Conservation (phyloP, 441 rosid genomes). For the Macaranga tanarius region DNA sequence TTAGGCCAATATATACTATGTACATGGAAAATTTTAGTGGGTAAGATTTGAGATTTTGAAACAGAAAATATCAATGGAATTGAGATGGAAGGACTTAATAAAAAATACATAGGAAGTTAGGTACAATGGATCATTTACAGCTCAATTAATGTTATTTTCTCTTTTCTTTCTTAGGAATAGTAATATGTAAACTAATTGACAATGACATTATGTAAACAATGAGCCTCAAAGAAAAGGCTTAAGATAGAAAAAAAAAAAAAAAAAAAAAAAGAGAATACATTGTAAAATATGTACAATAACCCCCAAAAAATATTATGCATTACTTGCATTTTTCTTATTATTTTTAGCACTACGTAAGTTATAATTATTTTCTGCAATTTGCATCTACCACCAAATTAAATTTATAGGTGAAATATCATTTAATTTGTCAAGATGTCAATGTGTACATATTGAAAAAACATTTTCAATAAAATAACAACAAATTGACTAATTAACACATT, state of each 20-base stretch:
- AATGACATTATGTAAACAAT: not conserved
- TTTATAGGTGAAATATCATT: no score
- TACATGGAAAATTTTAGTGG: not conserved
- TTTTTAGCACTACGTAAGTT: no score
- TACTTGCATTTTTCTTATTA: no score
- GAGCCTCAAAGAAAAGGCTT: not conserved
- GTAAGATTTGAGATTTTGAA: conserved; percentile 4
- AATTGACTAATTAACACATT: not conserved
- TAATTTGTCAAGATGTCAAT: not conserved
- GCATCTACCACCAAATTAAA: no score
- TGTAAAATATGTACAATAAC: no score
- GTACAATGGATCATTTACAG: not conserved
- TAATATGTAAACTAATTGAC: not conserved
- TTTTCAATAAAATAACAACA: not conserved
- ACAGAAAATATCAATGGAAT: not conserved
- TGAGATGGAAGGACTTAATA: not conserved
- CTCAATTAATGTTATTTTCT: not conserved
- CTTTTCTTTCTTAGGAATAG: not conserved
- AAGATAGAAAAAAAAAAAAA: not conserved
- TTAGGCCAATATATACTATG: not conserved
- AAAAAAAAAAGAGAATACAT: no score
- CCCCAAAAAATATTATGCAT: no score
- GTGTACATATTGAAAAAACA: not conserved
- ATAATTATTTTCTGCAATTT: no score
- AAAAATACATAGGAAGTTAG: conserved; percentile 2